Evolutionary conservation across 2,329 filamentous ascomycete genomes (phyloP).

Genomic region (Atkinsonella hypoxylon): DNA sequence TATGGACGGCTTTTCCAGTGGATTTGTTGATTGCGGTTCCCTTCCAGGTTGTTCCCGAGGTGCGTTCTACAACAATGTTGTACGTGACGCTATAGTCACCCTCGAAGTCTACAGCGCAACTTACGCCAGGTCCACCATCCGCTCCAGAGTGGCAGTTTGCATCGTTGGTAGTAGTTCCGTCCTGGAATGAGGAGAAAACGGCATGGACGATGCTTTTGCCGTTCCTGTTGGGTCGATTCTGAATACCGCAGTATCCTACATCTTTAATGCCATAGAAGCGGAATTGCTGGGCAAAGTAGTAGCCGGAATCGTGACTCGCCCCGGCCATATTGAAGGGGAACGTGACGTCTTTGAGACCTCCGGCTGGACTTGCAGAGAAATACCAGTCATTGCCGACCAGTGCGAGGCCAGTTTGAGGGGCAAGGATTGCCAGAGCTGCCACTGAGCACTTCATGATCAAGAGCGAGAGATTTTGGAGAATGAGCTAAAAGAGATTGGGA

Average conservation of each 20-base stretch:
- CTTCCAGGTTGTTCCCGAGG: constrained; percentile 10
- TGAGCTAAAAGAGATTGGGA: too few species aligned
- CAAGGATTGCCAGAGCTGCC: neutral
- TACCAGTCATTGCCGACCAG: constrained; percentile 4
- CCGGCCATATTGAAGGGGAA: constrained; percentile 13
- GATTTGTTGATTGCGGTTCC: constrained; percentile 11
- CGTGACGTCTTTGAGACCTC: constrained; percentile 11
- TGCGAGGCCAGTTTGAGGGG: neutral
- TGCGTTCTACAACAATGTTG: constrained; percentile 10
- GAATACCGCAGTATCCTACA: constrained; percentile 12
- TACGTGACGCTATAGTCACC: constrained; percentile 11
- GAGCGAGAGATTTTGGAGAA: neutral
- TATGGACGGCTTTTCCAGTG: constrained; percentile 3
- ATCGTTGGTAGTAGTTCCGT: constrained; percentile 9
- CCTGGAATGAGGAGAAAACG: constrained; percentile 13
- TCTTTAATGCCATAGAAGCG: constrained; percentile 6
- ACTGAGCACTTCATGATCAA: constrained; percentile 1
- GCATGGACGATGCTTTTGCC: constrained; percentile 9
- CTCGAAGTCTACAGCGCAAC: constrained; percentile 10
- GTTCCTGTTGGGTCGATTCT: constrained; percentile 9
- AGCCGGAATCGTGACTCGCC: constrained; percentile 10
- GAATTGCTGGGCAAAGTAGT: constrained; percentile 15
- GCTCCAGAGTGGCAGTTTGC: constrained; percentile 14
- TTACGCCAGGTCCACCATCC: constrained; percentile 15
- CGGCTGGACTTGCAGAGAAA: constrained; percentile 1